phyloP scores from a whole-genome alignment of 176 grass and related monocot species.

The Echinochloa phyllopogon region DNA sequence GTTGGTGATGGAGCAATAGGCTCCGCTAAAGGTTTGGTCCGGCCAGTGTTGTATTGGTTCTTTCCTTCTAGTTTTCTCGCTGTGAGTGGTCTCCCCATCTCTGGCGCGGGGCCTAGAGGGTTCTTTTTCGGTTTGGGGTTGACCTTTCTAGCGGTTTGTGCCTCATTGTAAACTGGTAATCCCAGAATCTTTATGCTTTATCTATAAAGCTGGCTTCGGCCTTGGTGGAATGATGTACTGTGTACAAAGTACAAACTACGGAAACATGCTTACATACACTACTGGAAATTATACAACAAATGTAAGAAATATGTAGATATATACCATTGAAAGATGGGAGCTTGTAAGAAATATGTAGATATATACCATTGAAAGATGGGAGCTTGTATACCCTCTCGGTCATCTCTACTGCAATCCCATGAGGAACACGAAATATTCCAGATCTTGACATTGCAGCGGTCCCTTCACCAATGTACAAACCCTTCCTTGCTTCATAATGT shows the following conservation, averaged over 20 bases:
- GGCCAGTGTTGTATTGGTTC: too few relatives aligned
- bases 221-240: not conserved
- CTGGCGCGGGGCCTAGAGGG: too few relatives aligned
- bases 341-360: slow-evolving; percentile 46
- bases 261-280: slow-evolving; percentile 21
- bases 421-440: slow-evolving; percentile 83
- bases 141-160: too few relatives aligned
- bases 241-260: not conserved
- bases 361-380: slow-evolving; percentile 93
- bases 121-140: too few relatives aligned
- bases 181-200: too few relatives aligned
- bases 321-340: slow-evolving; percentile 99
- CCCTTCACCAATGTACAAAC: slow-evolving; percentile 91
- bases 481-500: slow-evolving; percentile 80
- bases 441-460: slow-evolving; percentile 79
- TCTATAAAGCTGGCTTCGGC: too few relatives aligned
- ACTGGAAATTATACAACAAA: slow-evolving; percentile 7
- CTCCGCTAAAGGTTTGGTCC: too few relatives aligned
- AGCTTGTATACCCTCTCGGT: slow-evolving; percentile 79
- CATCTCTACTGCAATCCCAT: slow-evolving; percentile 93
- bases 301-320: slow-evolving; percentile 1
- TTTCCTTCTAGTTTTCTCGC: too few relatives aligned
- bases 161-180: too few relatives aligned
- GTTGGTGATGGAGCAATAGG: too few relatives aligned
- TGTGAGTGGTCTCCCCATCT: too few relatives aligned